Conservation (phyloP, 1,284 basidiomycete genomes). For the Sanghuangporus baumii region DNA sequence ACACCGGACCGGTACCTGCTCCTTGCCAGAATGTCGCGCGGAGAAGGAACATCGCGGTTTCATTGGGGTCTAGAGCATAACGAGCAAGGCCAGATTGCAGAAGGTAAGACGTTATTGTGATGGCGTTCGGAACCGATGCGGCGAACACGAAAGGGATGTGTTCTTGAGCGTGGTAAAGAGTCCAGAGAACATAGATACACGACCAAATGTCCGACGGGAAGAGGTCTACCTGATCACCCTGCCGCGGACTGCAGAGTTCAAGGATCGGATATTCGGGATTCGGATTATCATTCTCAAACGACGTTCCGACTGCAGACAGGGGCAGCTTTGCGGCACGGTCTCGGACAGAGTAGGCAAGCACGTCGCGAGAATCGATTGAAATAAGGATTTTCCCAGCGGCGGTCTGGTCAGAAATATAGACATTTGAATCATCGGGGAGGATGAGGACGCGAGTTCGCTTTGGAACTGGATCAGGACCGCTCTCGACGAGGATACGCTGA, state of each 20-base stretch:
- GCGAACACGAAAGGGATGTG: slow-evolving; percentile 29
- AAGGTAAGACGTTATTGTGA: slow-evolving; percentile 22
- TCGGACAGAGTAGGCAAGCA: neutral
- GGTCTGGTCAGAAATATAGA: neutral
- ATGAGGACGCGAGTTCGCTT: neutral
- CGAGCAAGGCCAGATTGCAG: slow-evolving; percentile 26
- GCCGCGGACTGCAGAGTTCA: slow-evolving; percentile 19
- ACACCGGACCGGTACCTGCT: slow-evolving; percentile 32
- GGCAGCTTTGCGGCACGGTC: neutral
- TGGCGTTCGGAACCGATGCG: neutral
- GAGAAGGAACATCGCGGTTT: slow-evolving; percentile 32
- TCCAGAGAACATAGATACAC: slow-evolving; percentile 28
- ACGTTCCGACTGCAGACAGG: neutral
- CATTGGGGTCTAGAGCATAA: neutral
- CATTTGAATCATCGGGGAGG: slow-evolving; percentile 9
- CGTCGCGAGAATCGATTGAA: neutral
- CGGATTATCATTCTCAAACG: slow-evolving; percentile 22
- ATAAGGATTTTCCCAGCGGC: slow-evolving; percentile 18
- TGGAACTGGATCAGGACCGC: neutral
- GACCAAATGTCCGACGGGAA: slow-evolving; percentile 27
- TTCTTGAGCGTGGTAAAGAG: slow-evolving; percentile 26
- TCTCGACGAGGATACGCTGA: neutral
- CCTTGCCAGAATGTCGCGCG: slow-evolving; percentile 50
- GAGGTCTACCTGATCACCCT: slow-evolving; percentile 1
- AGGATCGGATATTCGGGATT: slow-evolving; percentile 28